Conservation (phyloP, 2,329 filamentous ascomycete genomes). For the Aureobasidium sp. region DNA sequence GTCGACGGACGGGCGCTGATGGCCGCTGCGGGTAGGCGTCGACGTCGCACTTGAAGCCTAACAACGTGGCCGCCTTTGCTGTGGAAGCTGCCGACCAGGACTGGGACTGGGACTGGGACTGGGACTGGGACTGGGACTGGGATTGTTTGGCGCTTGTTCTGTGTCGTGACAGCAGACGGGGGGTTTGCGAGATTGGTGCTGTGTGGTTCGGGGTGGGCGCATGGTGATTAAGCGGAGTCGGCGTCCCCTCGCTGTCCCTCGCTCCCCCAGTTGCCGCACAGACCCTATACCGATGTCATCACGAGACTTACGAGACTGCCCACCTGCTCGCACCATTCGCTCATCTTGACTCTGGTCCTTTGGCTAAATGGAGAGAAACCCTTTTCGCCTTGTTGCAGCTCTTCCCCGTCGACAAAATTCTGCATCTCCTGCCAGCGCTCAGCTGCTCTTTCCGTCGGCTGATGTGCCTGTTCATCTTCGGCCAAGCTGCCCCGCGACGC, state of each 20-base stretch:
- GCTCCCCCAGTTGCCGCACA: neutral
- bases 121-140: too few relatives aligned
- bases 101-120: too few relatives aligned
- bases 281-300: slow-evolving; percentile 8
- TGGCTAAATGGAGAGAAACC: neutral
- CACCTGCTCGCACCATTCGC: neutral
- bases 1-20: neutral
- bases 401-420: neutral
- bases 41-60: neutral
- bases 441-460: neutral
- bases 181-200: neutral
- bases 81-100: neutral
- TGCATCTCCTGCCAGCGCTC: neutral
- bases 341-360: neutral
- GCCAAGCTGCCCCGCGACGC: slow-evolving; percentile 5
- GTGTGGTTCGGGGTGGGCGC: neutral
- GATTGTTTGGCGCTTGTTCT: neutral
- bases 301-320: neutral
- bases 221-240: neutral
- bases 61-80: neutral
- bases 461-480: neutral
- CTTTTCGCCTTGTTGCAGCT: neutral
- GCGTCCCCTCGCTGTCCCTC: neutral
- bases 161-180: neutral
- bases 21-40: neutral